Percentiles rank a stretch among this genome's conserved stretches.
These are phyloP conservation scores for Saccharomyces cerevisiae DNA, from an alignment of 805 yeast species.

Conservation along the genomic window DNA sequence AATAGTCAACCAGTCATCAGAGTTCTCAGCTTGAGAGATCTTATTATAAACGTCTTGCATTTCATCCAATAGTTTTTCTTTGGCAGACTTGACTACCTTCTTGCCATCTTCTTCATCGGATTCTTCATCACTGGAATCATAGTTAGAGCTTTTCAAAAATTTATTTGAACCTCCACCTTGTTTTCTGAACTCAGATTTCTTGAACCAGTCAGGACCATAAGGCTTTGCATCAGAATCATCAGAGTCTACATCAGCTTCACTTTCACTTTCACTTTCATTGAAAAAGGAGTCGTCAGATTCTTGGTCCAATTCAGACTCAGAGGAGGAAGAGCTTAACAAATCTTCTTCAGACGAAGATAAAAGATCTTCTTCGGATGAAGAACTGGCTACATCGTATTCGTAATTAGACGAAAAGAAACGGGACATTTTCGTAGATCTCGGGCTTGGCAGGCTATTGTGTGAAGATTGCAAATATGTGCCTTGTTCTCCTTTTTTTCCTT, in stretches of 20 bases:
- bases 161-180: slow-evolving; percentile 26
- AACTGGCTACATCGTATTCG: slow-evolving; percentile 37
- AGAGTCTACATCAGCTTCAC: slow-evolving; percentile 36
- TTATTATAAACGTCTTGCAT: slow-evolving; percentile 57
- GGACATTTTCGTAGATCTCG: slow-evolving; percentile 42
- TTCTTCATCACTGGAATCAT: slow-evolving; percentile 33
- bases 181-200: slow-evolving; percentile 34
- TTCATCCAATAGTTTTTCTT: slow-evolving; percentile 87
- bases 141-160: slow-evolving; percentile 30
- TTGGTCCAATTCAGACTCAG: slow-evolving; percentile 20
- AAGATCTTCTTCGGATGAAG: slow-evolving; percentile 39
- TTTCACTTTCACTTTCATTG: slow-evolving; percentile 31
- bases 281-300: slow-evolving; percentile 33
- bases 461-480: neutral
- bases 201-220: slow-evolving; percentile 39
- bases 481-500: neutral
- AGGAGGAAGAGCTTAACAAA: slow-evolving; percentile 22
- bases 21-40: slow-evolving; percentile 59
- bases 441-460: neutral
- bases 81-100: slow-evolving; percentile 85
- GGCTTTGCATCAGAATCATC: slow-evolving; percentile 37
- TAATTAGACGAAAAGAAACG: slow-evolving; percentile 71
- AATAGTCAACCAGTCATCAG: slow-evolving; percentile 72
- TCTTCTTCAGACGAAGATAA: slow-evolving; percentile 37
- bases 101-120: slow-evolving; percentile 62